These are phyloP conservation scores for Fonsecaea erecta DNA, from an alignment of 2,329 filamentous ascomycete species.

Conservation along the genomic window DNA sequence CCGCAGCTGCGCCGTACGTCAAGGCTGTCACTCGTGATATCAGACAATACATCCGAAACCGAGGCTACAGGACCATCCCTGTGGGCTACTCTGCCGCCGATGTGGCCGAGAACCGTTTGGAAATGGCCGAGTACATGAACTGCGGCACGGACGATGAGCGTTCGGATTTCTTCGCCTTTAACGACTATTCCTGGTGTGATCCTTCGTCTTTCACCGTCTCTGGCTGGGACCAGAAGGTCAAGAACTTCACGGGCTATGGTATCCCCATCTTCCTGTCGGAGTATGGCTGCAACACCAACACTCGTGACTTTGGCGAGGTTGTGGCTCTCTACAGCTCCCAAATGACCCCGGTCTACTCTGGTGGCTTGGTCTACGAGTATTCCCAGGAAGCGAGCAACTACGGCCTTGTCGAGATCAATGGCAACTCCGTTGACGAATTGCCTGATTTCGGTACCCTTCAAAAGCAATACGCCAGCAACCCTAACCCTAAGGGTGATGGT, in stretches of 20 bases:
- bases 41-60: constrained; percentile 68
- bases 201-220: constrained; percentile 70
- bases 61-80: constrained; percentile 68
- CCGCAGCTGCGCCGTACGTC: constrained; percentile 71
- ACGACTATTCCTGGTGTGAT: constrained; percentile 87
- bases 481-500: constrained; percentile 60
- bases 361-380: constrained; percentile 96
- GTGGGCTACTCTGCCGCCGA: constrained; percentile 79
- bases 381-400: constrained; percentile 77
- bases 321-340: constrained; percentile 75
- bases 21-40: constrained; percentile 81
- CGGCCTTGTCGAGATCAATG: constrained; percentile 73
- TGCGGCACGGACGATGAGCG: constrained; percentile 83
- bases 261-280: constrained; percentile 93
- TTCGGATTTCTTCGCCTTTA: constrained; percentile 87
- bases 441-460: constrained; percentile 67
- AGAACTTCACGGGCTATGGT: constrained; percentile 84
- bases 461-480: constrained; percentile 55
- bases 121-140: constrained; percentile 92
- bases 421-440: constrained; percentile 60
- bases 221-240: constrained; percentile 86
- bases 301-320: constrained; percentile 80
- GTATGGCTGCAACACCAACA: constrained; percentile 85
- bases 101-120: constrained; percentile 79
- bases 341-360: constrained; percentile 91